phyloP scores from a whole-genome alignment of 305 asterid genomes.

The Coffea humblotiana region DNA sequence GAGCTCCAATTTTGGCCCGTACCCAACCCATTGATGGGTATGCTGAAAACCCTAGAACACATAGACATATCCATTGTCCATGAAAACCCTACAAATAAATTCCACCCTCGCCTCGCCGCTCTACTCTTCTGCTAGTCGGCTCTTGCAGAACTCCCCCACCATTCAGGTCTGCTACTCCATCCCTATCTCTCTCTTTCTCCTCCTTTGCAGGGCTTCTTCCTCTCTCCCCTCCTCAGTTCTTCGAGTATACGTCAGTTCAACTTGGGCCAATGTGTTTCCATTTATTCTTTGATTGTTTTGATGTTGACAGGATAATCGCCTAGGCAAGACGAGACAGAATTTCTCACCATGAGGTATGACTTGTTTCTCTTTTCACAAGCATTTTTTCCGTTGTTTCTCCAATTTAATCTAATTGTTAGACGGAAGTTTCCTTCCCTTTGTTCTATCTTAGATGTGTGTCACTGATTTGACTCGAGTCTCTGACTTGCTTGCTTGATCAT shows the following conservation, averaged over 20 bases:
- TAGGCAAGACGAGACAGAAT: background rate
- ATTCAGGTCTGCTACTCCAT: background rate
- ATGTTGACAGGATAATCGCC: background rate
- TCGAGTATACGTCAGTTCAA: background rate
- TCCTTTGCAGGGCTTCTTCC: background rate
- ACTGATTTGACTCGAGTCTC: background rate
- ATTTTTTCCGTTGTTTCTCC: background rate
- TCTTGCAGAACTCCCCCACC: background rate
- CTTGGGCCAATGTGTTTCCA: background rate
- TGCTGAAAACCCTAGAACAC: too few species aligned
- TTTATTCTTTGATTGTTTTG: background rate
- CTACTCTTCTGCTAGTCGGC: slow-evolving; percentile 1
- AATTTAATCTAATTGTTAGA: background rate
- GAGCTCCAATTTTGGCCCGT: too few species aligned
- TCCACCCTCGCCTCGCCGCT: background rate
- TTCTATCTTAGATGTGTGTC: background rate
- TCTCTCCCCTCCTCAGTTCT: too few species aligned
- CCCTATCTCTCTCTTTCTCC: background rate
- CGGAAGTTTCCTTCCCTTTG: background rate
- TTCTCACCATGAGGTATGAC: slow-evolving; percentile 24
- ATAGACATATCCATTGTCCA: too few species aligned
- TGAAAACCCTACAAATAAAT: too few species aligned
- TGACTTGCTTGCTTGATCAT: background rate
- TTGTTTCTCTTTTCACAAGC: background rate
- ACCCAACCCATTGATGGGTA: too few species aligned